Base-by-base conservation (phyloP, 805 yeast species). In the Metschnikowia proteae region DNA sequence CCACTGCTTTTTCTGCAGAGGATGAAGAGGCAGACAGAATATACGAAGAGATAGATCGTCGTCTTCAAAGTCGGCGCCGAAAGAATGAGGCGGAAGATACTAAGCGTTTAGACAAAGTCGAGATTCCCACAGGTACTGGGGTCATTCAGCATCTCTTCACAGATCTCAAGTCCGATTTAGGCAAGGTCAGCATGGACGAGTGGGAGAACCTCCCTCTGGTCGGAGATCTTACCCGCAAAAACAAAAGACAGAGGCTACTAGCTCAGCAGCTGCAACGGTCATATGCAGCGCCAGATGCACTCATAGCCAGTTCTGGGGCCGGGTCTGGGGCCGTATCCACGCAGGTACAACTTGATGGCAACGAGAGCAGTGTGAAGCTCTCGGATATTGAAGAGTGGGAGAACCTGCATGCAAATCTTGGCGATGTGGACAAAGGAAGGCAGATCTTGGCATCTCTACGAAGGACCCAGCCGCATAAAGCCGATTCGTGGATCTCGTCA, bases 151-250 rank as follows among this genome's bases (percentile, higher is more conserved):
- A 62, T n/a, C 81, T 83, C 53, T 88, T 89, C 62, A 69, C 79
- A 1, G 92, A 85, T 59, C 69, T 86, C 51, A 90, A 91, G 60
- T 67, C 83, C 27, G 80, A 75, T 0, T 65, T 91, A 34, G 69
- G 83, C 0, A 57, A 64, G 0, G 79, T 92, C 0, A 72, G 86
- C 3, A 78, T 72, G 22, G 86, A 80, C 3, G 84, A 91, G 59
- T 92, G 99, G 99, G 74, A 78, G 4, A 76, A 72, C 51, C 60
- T 92, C 3, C 98, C 98, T 0, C 96, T 89, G 53, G 94, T 88
- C 1, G 86, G 89, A 1, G 98, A 92, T 64, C 71, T 88, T 59
- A 94, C 99, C 0, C 77, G 82, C 59, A 73, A 81, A 49, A 89
- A 89, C 65, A 88, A 90, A 56, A 69, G 98, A 48, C 70, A 78